Evolutionary conservation across 371 early-diverging fungal species (phyloP), one percentile per base, ranked within the genome.

Genomic region (Basidiobolus meristosporus): DNA sequence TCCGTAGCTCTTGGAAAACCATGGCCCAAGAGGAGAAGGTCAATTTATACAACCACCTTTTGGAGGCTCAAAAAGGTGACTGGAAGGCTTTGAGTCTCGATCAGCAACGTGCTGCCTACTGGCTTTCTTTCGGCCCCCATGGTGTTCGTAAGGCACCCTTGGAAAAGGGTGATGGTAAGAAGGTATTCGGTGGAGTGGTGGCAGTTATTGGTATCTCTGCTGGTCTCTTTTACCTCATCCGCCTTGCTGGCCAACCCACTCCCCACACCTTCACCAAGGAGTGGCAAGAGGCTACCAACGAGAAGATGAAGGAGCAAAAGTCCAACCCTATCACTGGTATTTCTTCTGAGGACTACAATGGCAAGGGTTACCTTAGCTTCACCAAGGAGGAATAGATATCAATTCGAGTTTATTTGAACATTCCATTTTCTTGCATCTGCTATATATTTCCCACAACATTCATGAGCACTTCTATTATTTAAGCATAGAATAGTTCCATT

Each of bases 61-160:
- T 69, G 48, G 82, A 77, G 55, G 63, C 63, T 47, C 86, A 90
- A 68, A 85, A 84, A 68, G 85, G 70, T 38, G 92, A 95, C 65
- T 95, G 96, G 96, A 82, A 80, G 65, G 60, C 68, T 45, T 62
- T 95, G 49, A 64, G 90, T 38, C 46, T 77, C 43, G 91, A 91
- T 36, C 79, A 95, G 60, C 93, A 95, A 82, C 77, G 82, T 58
- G 88, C 96, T 52, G 75, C 76, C 39, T 88, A 88, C 66, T 93
- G 75, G 62, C 77, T 92, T 51, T 85, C 93, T 36, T 96, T 89
- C 58, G 96, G 96, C 42, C 68, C 82, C 35, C 86, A 92, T 66
- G 90, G 85, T 58, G 77, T 82, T 43, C 87, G 96, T 53, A 73
- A 77, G 49, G 82, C 82, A 19, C 54, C 70, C 36, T 60, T 60